Base-by-base conservation (phyloP, 495 filamentous ascomycete genomes). In the Evernia prunastri region DNA sequence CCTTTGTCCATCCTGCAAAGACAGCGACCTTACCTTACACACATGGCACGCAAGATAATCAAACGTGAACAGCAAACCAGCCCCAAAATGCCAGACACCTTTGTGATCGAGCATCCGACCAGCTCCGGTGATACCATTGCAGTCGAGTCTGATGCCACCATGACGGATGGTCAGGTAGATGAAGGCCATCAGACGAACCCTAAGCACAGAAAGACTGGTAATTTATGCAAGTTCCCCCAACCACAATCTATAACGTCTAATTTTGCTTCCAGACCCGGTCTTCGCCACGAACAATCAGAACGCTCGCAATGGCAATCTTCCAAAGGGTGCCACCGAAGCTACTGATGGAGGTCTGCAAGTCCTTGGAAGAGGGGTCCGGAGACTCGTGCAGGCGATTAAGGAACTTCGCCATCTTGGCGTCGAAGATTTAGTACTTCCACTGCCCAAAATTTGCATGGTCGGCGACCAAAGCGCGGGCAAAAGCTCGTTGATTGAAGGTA, bases 401-500 rank as follows among this genome's bases (percentile, higher is more conserved):
- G 73, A 75, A 23, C 67, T 82, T 0, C 72, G 77, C 12, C 74
- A 80, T 40, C 67, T 82, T 3, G 80, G 80, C 0, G 79, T 82
- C 11, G 80, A 82, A 35, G 75, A 80, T 49, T 80, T 79, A 33
- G 80, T 85, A 0, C 84, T 87, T 0, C 80, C 80, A 4, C 74
- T 94, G 0, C 90, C 91, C 0, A 89, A 89, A 66, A 81, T 94
- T 20, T 88, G 89, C 17, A 82, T 92, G 0, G 84, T 92, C 2
- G 91, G 91, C 1, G 90, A 94, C 61, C 91, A 95, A 65, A 86
- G 82, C 4, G 84, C 90, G 0, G 91, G 91, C 0, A 96, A 96
- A 67, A 87, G 83, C 5, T 91, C 87, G 4, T 73, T 95, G 0
- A 90, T 96, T 72, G 89, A 91, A 36, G 88, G 86, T 0, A 85